These are phyloP conservation scores for Beauveria bassiana DNA, from an alignment of 2,329 filamentous ascomycete species.

Conservation along the genomic window DNA sequence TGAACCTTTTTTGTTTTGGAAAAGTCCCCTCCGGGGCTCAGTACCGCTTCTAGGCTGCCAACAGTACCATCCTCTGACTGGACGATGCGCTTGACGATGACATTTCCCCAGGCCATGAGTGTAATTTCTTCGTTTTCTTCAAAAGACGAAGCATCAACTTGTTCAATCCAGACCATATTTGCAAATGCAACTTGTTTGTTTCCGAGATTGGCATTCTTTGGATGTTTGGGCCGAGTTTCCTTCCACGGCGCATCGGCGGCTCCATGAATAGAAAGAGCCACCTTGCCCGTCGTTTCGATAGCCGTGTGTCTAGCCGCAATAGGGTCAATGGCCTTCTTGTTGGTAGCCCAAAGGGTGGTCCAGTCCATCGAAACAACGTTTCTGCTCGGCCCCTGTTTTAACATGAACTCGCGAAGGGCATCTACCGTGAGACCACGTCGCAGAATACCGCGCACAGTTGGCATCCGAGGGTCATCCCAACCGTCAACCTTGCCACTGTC, in stretches of 20 bases:
- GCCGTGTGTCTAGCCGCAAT: constrained; percentile 62
- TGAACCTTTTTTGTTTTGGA: constrained; percentile 66
- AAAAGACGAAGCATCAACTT: constrained; percentile 70
- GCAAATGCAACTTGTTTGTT: constrained; percentile 75
- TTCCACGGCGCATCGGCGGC: constrained; percentile 50
- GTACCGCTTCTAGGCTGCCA: constrained; percentile 62
- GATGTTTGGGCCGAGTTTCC: constrained; percentile 70
- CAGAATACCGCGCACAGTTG: constrained; percentile 64
- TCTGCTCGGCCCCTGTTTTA: constrained; percentile 68
- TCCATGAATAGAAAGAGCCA: constrained; percentile 58
- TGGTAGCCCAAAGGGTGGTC: constrained; percentile 53
- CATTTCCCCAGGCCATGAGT: constrained; percentile 86
- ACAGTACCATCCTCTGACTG: constrained; percentile 40
- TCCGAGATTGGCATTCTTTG: constrained; percentile 71
- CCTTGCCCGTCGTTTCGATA: constrained; percentile 55
- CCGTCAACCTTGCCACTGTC: constrained; percentile 59
- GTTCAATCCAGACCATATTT: constrained; percentile 65
- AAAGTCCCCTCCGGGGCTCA: constrained; percentile 76
- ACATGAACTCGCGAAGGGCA: constrained; percentile 68
- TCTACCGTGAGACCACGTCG: constrained; percentile 66
- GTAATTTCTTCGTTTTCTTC: constrained; percentile 79
- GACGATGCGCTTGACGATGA: constrained; percentile 58
- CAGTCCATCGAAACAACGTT: constrained; percentile 73
- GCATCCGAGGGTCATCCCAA: constrained; percentile 75
- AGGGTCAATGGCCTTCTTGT: constrained; percentile 59